Percentiles rank a stretch among this genome's conserved stretches.
phyloP scores from a whole-genome alignment of 768 basidiomycete genomes.

The Mycena amicta region DNA sequence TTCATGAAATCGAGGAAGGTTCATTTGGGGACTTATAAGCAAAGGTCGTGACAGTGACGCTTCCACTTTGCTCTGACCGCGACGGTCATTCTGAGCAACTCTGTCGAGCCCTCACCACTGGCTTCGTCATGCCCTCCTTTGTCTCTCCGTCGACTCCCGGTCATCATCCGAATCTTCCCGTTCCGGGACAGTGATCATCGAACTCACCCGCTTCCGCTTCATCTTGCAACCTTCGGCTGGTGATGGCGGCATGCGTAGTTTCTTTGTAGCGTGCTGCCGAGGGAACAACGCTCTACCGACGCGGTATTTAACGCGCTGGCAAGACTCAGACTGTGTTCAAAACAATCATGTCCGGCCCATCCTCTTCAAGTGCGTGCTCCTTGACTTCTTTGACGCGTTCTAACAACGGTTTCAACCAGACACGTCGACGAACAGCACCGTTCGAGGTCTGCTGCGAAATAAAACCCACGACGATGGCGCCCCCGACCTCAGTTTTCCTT shows the following conservation, averaged over 20 bases:
- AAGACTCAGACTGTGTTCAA: not conserved
- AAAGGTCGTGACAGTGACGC: too few species aligned
- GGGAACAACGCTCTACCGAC: not conserved
- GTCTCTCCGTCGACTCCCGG: not conserved
- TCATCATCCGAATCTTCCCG: not conserved
- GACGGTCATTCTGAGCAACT: too few species aligned
- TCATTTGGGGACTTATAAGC: too few species aligned
- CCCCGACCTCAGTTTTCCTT: conserved; percentile 18
- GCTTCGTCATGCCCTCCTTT: not conserved
- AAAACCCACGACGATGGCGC: conserved; percentile 5
- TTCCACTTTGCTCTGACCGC: too few species aligned
- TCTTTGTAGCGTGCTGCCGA: not conserved
- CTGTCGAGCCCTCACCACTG: not conserved
- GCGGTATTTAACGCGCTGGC: not conserved
- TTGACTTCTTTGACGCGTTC: not conserved
- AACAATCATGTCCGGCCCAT: not conserved
- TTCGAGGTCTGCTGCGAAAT: not conserved
- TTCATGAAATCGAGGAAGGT: too few species aligned
- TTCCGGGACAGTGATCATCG: not conserved
- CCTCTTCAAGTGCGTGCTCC: not conserved
- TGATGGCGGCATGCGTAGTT: not conserved
- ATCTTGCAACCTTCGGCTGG: not conserved
- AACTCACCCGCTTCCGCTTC: not conserved
- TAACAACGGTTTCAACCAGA: not conserved
- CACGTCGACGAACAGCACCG: not conserved